These are phyloP conservation scores for Pestalotiopsis sp. DNA, from an alignment of 2,329 filamentous ascomycete species.

Conservation along the genomic window DNA sequence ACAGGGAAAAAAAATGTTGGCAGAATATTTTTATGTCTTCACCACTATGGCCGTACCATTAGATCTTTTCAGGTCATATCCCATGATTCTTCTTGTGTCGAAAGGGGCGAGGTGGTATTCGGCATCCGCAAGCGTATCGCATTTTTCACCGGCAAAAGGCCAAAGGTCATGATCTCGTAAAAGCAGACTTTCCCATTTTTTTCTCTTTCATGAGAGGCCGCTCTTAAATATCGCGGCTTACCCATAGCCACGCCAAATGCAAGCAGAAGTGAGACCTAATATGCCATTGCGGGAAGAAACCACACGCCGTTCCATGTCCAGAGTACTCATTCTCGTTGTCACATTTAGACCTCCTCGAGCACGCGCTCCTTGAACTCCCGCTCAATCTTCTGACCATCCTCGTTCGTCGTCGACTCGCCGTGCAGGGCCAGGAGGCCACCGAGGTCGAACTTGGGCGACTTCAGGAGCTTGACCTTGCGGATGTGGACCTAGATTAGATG, in stretches of 20 bases:
- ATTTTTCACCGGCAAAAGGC: conserved; percentile 4
- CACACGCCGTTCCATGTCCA: conserved; percentile 48
- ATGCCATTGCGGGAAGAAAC: conserved; percentile 45
- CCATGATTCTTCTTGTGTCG: not conserved
- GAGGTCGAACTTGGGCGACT: conserved; percentile 98
- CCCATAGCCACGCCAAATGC: conserved; percentile 49
- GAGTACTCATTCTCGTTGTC: conserved; percentile 28
- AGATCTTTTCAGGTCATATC: not conserved
- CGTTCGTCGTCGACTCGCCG: conserved; percentile 94
- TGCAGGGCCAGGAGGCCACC: conserved; percentile 94
- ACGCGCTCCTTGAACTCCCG: conserved; percentile 99
- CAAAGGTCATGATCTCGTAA: conserved; percentile 30
- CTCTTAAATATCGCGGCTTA: conserved; percentile 35
- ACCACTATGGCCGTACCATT: not conserved
- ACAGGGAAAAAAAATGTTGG: not conserved
- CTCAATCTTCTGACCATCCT: conserved; percentile 98
- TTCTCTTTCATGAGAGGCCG: conserved; percentile 33
- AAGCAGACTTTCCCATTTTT: conserved; percentile 38
- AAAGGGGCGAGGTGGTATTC: not conserved
- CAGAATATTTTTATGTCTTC: not conserved
- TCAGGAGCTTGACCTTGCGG: conserved; percentile 99
- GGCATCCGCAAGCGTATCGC: not conserved
- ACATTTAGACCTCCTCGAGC: conserved; percentile 85
- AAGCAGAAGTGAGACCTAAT: conserved; percentile 49
- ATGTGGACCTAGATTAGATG: conserved; percentile 81